These are phyloP conservation scores for Thermochaetoides thermophila DNA, from an alignment of 495 filamentous ascomycete genomes.

Conservation along the genomic window DNA sequence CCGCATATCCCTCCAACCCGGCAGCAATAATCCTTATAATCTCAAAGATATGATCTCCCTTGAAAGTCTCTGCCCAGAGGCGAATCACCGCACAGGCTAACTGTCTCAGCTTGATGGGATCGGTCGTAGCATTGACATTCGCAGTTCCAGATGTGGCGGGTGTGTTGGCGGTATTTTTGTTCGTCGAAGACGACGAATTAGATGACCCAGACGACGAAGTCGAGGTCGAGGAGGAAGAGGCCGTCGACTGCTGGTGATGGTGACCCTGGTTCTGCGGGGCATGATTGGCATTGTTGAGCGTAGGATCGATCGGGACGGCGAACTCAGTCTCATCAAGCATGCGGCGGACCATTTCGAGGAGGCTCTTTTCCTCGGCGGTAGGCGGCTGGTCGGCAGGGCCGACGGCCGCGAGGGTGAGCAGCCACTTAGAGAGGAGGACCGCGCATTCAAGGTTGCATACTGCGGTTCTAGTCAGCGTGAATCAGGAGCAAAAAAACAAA, in stretches of 20 bases:
- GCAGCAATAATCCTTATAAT: slow-evolving; percentile 49
- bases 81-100: slow-evolving; percentile 48
- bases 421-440: slow-evolving; percentile 44
- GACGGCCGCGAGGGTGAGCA: slow-evolving; percentile 29
- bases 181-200: no score
- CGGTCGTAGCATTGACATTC: no score
- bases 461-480: slow-evolving; percentile 5
- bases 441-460: slow-evolving; percentile 59
- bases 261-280: slow-evolving; percentile 14
- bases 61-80: slow-evolving; percentile 56
- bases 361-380: slow-evolving; percentile 44
- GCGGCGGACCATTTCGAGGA: slow-evolving; percentile 51
- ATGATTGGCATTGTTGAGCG: slow-evolving; percentile 13
- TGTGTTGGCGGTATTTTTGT: not conserved
- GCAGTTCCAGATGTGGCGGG: no score
- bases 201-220: not conserved
- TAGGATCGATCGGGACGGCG: slow-evolving; percentile 41
- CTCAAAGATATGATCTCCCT: slow-evolving; percentile 51
- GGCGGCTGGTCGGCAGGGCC: slow-evolving; percentile 28
- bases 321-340: slow-evolving; percentile 69
- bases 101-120: slow-evolving; percentile 40
- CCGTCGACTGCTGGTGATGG: slow-evolving; percentile 19
- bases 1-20: slow-evolving; percentile 48
- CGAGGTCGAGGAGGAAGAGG: slow-evolving; percentile 12
- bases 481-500: not conserved